Percentiles rank a stretch among this genome's conserved stretches.
Evolutionary conservation across 257 asterid genomes (phyloP).

Genomic region (Solanum etuberosum): DNA sequence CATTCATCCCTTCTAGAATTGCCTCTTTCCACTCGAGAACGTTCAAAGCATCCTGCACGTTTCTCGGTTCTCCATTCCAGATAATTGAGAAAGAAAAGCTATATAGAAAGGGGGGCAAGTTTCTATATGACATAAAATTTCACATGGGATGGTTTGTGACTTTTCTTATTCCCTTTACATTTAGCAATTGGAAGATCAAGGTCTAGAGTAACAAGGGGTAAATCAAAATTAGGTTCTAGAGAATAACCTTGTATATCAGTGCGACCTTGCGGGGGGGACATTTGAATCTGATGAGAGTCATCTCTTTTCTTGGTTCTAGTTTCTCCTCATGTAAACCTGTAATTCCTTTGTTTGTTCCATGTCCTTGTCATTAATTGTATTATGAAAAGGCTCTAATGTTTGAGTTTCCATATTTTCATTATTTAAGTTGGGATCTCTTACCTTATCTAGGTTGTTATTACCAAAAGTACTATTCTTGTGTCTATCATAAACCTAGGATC

Average conservation of each 20-base stretch:
- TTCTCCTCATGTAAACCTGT: not conserved
- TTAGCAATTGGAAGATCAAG: not conserved
- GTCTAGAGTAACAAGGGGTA: not conserved
- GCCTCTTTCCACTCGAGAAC: not conserved
- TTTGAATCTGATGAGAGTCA: not conserved
- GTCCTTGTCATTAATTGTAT: not conserved
- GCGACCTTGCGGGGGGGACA: not conserved
- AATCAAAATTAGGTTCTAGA: not conserved
- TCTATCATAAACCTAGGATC: not conserved
- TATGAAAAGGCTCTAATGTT: not conserved
- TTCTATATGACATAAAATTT: not conserved
- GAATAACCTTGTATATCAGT: not conserved
- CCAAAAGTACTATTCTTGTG: not conserved
- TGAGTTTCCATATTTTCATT: not conserved
- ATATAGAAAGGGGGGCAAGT: not conserved
- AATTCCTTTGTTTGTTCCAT: not conserved
- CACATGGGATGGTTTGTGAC: not conserved
- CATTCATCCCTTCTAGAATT: not conserved
- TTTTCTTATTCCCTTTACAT: not conserved
- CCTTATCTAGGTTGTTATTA: not conserved
- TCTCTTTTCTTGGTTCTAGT: not conserved
- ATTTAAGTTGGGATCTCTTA: not conserved
- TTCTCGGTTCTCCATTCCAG: not conserved
- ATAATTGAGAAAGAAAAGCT: not conserved
- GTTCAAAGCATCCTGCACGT: not conserved